Base-by-base conservation (phyloP, 2,329 filamentous ascomycete genomes). In the Malbranchea cinnamomea region DNA sequence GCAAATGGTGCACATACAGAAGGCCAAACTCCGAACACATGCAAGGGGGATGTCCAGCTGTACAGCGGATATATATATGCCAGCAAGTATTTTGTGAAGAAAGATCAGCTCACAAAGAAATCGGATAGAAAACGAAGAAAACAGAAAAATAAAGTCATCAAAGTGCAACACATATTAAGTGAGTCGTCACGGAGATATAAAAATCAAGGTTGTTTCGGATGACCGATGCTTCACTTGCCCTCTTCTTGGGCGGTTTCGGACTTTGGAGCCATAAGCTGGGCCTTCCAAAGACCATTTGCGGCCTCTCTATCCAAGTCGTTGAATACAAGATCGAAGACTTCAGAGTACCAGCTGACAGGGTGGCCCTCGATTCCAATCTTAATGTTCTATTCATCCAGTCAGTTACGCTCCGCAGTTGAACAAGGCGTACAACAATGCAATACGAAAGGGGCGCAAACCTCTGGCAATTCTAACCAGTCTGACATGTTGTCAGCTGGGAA, bases 401-500 rank as follows among this genome's bases (percentile, higher is more conserved):
- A 32, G 37, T 23, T 37, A 13, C 29, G 7, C 17, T 14, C 22
- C 12, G 13, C 26, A 19, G 26, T 9, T 11, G 12, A 18, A 6
- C 15, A 5, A 9, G 12, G 31, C 18, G 22, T 11, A 22, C 22
- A 13, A n/a, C 8, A 25, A 23, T 17, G 32, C 37, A 14, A 15
- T 27, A 12, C 26, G 33, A 7, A 22, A 30, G 11, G 26, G 15
- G 25, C 31, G 68, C 82, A 56, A 70, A 94, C 89, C 68, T 94
- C 78, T 32, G 91, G 89, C 44, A 98, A 66, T 57, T 98, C 89
- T 30, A 94, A 63, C 91, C 89, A 98, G 64, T 98, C 89, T 33
- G 82, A 89, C 67, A 80, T 74, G 57, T 94, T 94, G 59, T 98
- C 91, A 43, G 75, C 72, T 15, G 89, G 89, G 68, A 98, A 98